These are phyloP conservation scores for Penicillium riverlandense DNA, from an alignment of 495 filamentous ascomycete species.

Conservation along the genomic window DNA sequence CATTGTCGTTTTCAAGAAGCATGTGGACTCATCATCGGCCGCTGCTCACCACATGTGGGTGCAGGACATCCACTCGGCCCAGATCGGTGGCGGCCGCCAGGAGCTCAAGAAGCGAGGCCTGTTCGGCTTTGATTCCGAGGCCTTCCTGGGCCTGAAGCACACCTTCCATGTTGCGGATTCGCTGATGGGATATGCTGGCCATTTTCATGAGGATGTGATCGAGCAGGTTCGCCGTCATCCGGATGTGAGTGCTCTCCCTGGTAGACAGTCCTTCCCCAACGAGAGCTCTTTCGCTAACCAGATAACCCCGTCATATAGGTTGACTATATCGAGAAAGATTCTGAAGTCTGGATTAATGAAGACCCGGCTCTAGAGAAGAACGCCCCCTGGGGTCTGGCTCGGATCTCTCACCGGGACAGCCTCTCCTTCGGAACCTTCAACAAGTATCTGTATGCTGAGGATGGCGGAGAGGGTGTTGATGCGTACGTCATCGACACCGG, in stretches of 20 bases:
- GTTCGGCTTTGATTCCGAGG: constrained; percentile 59
- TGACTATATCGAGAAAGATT: constrained; percentile 93
- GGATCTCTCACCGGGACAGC: constrained; percentile 88
- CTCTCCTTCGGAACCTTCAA: constrained; percentile 90
- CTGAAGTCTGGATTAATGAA: constrained; percentile 73
- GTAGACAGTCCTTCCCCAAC: too few species aligned
- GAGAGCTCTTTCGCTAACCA: too few species aligned
- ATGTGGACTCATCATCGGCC: constrained; percentile 62
- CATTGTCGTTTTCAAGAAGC: constrained; percentile 97
- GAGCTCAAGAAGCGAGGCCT: constrained; percentile 89
- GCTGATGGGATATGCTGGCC: constrained; percentile 86
- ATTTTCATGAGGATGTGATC: constrained; percentile 89
- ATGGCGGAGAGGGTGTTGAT: constrained; percentile 96
- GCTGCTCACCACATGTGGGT: constrained; percentile 86
- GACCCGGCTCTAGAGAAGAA: constrained; percentile 66
- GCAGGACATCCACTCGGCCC: constrained; percentile 57
- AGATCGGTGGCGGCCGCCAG: constrained; percentile 44
- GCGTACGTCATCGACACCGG: constrained; percentile 99
- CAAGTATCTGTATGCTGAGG: constrained; percentile 89
- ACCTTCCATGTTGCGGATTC: constrained; percentile 84
- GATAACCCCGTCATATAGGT: constrained; percentile 48
- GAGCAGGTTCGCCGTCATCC: constrained; percentile 93
- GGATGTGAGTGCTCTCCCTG: constrained; percentile 66
- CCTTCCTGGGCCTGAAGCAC: constrained; percentile 85
- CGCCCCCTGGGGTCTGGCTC: constrained; percentile 94